Evolutionary conservation across 345 rosid species (phyloP).

Genomic region (Syzygium jambos): DNA sequence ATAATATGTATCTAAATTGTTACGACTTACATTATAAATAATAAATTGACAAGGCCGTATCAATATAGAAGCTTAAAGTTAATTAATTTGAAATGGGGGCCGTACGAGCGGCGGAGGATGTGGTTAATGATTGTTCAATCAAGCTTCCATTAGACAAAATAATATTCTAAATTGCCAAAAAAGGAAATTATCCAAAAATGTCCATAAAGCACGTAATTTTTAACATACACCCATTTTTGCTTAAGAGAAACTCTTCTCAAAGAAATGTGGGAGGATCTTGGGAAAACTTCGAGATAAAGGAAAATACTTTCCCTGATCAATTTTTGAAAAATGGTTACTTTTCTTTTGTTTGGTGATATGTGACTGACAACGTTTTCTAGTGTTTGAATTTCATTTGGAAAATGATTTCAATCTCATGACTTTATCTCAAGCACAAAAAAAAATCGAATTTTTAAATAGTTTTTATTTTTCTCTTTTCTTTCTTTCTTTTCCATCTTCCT

Average conservation of each 20-base stretch:
- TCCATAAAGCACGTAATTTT: not conserved
- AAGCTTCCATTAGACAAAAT: not conserved
- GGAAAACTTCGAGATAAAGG: too few species aligned
- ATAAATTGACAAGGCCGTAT: not conserved
- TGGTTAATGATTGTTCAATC: not conserved
- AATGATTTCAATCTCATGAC: too few species aligned
- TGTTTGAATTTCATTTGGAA: too few species aligned
- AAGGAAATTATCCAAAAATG: not conserved
- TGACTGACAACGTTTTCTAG: too few species aligned
- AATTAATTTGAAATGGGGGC: not conserved
- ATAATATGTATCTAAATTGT: not conserved
- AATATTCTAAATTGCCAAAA: not conserved
- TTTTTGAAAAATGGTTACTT: too few species aligned
- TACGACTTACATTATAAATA: not conserved
- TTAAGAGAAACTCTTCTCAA: not conserved
- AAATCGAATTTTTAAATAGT: too few species aligned
- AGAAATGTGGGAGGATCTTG: not conserved
- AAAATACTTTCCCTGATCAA: too few species aligned
- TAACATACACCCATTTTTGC: not conserved
- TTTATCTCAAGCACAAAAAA: too few species aligned
- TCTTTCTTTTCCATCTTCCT: too few species aligned
- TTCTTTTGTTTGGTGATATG: too few species aligned
- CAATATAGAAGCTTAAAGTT: not conserved
- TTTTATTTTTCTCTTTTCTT: too few species aligned
- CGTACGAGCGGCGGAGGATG: not conserved